Evolutionary conservation across 2,329 filamentous ascomycete species (phyloP).

Genomic region (Clonostachys solani): DNA sequence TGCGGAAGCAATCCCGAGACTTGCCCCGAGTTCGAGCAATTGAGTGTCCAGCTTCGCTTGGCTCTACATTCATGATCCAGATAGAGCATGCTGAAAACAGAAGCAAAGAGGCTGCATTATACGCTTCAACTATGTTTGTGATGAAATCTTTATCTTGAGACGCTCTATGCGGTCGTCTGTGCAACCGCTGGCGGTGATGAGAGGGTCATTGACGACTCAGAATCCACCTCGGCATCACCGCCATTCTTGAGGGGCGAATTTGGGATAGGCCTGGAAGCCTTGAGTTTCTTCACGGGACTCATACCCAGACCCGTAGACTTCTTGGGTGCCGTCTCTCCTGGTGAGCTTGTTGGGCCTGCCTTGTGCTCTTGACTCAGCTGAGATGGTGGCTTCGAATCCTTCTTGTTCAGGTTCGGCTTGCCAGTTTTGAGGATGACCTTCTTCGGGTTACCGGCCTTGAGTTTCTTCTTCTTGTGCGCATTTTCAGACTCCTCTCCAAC

Average conservation of each 20-base stretch:
- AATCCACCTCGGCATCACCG: constrained; percentile 43
- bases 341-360: constrained; percentile 10
- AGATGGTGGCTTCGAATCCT: constrained; percentile 48
- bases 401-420: constrained; percentile 44
- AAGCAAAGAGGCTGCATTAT: not conserved
- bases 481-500: constrained; percentile 46
- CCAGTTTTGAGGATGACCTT: constrained; percentile 54
- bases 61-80: too few species aligned
- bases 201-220: constrained; percentile 51
- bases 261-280: constrained; percentile 40
- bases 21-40: too few species aligned
- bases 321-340: constrained; percentile 24
- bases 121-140: too few species aligned
- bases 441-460: constrained; percentile 44
- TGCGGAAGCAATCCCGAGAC: too few species aligned
- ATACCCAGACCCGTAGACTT: constrained; percentile 27
- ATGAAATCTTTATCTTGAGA: too few species aligned
- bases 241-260: constrained; percentile 47
- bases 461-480: constrained; percentile 53
- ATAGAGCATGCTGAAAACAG: not conserved
- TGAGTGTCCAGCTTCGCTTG: too few species aligned
- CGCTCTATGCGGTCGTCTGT: not conserved
- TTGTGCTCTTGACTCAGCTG: constrained; percentile 45
- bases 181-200: constrained; percentile 43
- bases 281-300: constrained; percentile 36